A percentile compares a stretch with the other conserved stretches of the same genome.
Conservation (phyloP, 495 filamentous ascomycete genomes). For the Annulohypoxylon maeteangense region DNA sequence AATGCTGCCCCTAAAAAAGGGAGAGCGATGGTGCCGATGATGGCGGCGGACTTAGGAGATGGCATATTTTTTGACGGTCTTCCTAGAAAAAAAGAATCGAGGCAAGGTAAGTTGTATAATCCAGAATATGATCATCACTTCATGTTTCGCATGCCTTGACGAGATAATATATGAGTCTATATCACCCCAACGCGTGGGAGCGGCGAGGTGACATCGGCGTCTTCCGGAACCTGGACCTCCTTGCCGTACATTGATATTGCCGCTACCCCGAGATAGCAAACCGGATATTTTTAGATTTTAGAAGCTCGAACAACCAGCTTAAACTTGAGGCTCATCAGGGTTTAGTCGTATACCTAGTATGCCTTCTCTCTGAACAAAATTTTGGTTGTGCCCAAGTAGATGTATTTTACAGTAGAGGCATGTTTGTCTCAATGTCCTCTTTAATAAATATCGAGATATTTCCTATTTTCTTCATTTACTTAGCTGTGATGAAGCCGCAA, state of each 20-base stretch:
- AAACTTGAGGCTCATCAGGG: constrained; percentile 16
- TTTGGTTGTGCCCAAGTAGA: no score
- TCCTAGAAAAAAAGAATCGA: neutral
- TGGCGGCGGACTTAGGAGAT: constrained; percentile 22
- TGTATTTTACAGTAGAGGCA: neutral
- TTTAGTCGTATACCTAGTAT: no score
- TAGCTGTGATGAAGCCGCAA: neutral
- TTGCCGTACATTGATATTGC: constrained; percentile 40
- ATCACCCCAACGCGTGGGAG: constrained; percentile 10
- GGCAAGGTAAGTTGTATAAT: neutral
- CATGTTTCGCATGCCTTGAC: neutral
- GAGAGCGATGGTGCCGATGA: constrained; percentile 24
- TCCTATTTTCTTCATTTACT: neutral
- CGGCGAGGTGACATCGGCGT: constrained; percentile 35
- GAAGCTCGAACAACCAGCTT: constrained; percentile 1
- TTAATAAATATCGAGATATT: neutral
- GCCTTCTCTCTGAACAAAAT: no score
- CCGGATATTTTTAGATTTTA: constrained; percentile 39
- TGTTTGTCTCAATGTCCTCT: neutral
- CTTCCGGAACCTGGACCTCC: constrained; percentile 38
- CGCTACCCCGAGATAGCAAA: constrained; percentile 40
- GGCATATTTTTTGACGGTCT: constrained; percentile 20
- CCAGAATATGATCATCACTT: neutral
- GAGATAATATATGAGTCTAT: constrained; percentile 32
- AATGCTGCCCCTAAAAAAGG: constrained; percentile 25